Conservation (phyloP, 1,139 yeast species). For the Protomyces gravidus region DNA sequence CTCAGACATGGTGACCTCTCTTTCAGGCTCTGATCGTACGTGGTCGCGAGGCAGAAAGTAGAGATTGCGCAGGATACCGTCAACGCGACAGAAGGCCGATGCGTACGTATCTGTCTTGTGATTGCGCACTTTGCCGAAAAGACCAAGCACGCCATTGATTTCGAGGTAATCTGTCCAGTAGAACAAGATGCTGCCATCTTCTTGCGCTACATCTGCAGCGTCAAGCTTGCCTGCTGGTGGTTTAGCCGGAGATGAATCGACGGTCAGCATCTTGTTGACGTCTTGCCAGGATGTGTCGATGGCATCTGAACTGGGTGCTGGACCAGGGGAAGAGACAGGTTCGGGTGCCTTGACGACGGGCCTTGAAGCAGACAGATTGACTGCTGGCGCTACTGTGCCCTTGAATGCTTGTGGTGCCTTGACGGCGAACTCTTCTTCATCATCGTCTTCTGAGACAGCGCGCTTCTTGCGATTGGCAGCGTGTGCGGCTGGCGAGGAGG, state of each 20-base stretch:
- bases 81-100: constrained; percentile 74
- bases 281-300: constrained; percentile 30
- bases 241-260: constrained; percentile 11
- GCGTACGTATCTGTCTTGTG: constrained; percentile 47
- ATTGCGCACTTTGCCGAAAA: constrained; percentile 78
- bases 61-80: constrained; percentile 65
- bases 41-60: constrained; percentile 70
- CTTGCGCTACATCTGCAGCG: constrained; percentile 36
- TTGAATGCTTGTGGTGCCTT: constrained; percentile 31
- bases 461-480: neutral
- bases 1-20: constrained; percentile 54
- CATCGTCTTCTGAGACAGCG: constrained; percentile 31
- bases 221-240: constrained; percentile 22
- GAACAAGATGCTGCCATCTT: constrained; percentile 57
- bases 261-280: constrained; percentile 17
- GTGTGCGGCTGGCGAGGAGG: constrained; percentile 20
- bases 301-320: constrained; percentile 32
- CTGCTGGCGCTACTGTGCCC: constrained; percentile 4
- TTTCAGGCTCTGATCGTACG: constrained; percentile 39
- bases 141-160: constrained; percentile 59
- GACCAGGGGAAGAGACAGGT: constrained; percentile 5
- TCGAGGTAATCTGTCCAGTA: constrained; percentile 91
- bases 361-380: constrained; percentile 32
- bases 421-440: constrained; percentile 35
- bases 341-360: constrained; percentile 2